These are phyloP conservation scores for Debaryomyces maramus DNA, from an alignment of 805 yeast genomes.

Conservation along the genomic window DNA sequence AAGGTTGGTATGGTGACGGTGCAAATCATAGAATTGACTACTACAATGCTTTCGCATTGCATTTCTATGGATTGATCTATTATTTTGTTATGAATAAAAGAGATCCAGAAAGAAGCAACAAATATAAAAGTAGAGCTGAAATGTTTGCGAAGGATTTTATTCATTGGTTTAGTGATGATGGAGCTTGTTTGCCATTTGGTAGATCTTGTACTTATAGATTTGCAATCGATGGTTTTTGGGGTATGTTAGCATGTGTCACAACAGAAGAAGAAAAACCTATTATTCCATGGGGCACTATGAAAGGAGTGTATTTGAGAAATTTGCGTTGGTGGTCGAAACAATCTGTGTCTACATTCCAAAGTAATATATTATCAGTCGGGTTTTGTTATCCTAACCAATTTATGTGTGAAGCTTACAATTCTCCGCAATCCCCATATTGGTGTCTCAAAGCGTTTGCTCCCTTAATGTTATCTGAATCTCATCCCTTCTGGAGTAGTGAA, in stretches of 20 bases:
- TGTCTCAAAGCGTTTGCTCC: slow-evolving; percentile 12
- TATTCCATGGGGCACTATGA: slow-evolving; percentile 12
- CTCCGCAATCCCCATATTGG: slow-evolving; percentile 16
- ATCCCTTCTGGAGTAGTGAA: slow-evolving; percentile 13
- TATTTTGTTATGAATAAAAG: slow-evolving; percentile 10
- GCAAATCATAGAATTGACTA: slow-evolving; percentile 22
- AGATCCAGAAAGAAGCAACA: slow-evolving; percentile 13
- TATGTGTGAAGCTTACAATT: slow-evolving; percentile 12
- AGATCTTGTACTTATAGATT: slow-evolving; percentile 13
- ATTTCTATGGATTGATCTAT: slow-evolving; percentile 26
- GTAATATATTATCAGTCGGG: slow-evolving; percentile 11
- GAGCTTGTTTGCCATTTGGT: slow-evolving; percentile 12
- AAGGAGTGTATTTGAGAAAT: slow-evolving; percentile 9
- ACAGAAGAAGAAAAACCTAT: slow-evolving; percentile 5
- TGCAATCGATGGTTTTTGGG: slow-evolving; percentile 15
- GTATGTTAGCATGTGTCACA: slow-evolving; percentile 8
- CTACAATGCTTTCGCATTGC: slow-evolving; percentile 31
- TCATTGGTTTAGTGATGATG: slow-evolving; percentile 19
- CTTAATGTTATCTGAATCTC: slow-evolving; percentile 8
- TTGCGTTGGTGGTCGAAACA: slow-evolving; percentile 13
- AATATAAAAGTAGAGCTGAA: slow-evolving; percentile 17
- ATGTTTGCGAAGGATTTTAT: slow-evolving; percentile 20
- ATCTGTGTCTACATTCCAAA: slow-evolving; percentile 9
- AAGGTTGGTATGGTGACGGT: slow-evolving; percentile 35
- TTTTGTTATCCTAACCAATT: slow-evolving; percentile 13